Conservation (phyloP, 148 eudicot species). For the Vaccinium macrocarpon region DNA sequence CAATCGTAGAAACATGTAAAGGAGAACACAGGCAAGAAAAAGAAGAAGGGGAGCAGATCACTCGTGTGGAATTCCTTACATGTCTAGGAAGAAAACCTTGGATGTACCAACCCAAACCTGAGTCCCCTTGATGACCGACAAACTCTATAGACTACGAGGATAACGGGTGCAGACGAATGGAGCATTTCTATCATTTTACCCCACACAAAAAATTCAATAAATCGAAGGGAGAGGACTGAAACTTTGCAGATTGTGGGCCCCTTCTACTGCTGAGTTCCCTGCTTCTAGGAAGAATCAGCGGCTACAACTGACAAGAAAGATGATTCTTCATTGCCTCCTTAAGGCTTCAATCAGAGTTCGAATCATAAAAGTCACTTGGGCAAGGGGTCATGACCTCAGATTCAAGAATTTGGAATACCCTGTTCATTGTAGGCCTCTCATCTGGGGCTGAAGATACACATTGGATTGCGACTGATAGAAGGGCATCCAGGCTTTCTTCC, state of each 20-base stretch:
- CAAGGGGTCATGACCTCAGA: conserved; percentile 98
- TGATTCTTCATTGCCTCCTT: conserved; percentile 15
- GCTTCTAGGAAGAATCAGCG: neutral
- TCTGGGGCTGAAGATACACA: conserved; percentile 89
- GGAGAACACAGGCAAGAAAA: neutral
- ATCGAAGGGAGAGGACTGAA: conserved; percentile 14
- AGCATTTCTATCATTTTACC: neutral
- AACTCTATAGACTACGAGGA: conserved; percentile 1
- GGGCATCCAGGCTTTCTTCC: conserved; percentile 78
- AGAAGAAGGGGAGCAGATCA: neutral
- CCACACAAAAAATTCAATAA: conserved; percentile 21
- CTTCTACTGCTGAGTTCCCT: conserved; percentile 16
- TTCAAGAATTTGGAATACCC: conserved; percentile 88
- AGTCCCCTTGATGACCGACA: conserved; percentile 11
- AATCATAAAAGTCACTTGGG: conserved; percentile 95
- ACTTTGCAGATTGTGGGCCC: conserved; percentile 16
- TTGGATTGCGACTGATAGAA: conserved; percentile 72
- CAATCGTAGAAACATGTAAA: neutral
- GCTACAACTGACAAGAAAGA: neutral
- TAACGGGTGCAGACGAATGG: conserved; percentile 6
- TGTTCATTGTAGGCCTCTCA: conserved; percentile 96
- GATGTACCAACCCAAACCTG: neutral
- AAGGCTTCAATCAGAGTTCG: conserved; percentile 58
- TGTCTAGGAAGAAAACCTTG: conserved; percentile 3
- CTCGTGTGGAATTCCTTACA: conserved; percentile 6